Evolutionary conservation across 2,329 filamentous ascomycete genomes (phyloP), one percentile per base, ranked within the genome.

Genomic region (Westerdykella sp.): DNA sequence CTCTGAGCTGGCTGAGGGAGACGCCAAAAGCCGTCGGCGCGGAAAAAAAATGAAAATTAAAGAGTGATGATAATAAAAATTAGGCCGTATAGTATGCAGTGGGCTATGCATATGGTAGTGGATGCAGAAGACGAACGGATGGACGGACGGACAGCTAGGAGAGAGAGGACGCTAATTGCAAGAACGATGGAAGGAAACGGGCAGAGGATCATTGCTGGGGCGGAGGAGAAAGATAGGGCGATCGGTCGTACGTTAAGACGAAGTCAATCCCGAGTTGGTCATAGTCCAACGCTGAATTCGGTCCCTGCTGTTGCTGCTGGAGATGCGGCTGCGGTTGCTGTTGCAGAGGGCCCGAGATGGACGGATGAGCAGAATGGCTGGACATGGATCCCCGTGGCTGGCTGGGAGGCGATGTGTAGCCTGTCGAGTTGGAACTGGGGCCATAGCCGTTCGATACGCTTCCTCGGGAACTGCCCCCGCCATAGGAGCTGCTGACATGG

Each of bases 251-350:
- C 87, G 85, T 85, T 78, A 93, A 79, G 60, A 93, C 87, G 73
- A 93, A 91, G 69, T 93, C 87, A 71, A 93, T 89, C 63, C 87
- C 87, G 56, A 86, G 80, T 66, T 89, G 84, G 65, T 91, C 85
- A 70, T 86, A 84, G 65, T 90, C 84, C 55, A 85, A 64, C 36
- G 71, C 68, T 67, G 62, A 65, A 45, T 62, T 62, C 53, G 53
- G 53, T 48, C n/a, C n/a, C n/a, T n/a, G n/a, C n/a, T 50, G 58
- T 38, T 54, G 52, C 15, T 35, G 40, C 15, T 46, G 45, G 32
- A 18, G 32, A 11, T 35, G 32, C 32, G 32, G 32, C 16, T 34
- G 22, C 28, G 14, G 46, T 42, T 54, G 52, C 38, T 55, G 53
- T 22, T 41, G 40, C 11, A 32, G 32, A 30, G 51, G 6, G 67